A percentile compares a stretch with the other conserved stretches of the same genome.
These are phyloP conservation scores for Rosa chinensis DNA, from an alignment of 306 rosid species.

Conservation along the genomic window DNA sequence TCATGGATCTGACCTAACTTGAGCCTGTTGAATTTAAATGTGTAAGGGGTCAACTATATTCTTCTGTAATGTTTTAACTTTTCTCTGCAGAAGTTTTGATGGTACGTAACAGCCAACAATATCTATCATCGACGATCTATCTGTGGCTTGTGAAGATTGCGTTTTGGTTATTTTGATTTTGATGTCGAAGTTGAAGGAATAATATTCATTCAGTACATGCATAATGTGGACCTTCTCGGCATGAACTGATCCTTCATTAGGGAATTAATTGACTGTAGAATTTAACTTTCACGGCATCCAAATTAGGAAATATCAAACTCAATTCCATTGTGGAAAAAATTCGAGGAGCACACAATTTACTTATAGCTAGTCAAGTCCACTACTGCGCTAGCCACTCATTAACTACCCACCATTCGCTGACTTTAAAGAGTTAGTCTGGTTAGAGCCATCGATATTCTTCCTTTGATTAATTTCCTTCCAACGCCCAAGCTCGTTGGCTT, in stretches of 20 bases:
- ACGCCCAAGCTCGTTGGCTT: not conserved
- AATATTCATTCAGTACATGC: not conserved
- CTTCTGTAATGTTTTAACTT: not conserved
- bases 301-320: not conserved
- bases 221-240: not conserved
- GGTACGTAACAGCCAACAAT: not conserved
- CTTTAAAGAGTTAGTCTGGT: not conserved
- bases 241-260: not conserved
- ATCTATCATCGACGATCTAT: not conserved
- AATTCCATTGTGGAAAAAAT: not conserved
- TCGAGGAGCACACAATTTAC: not conserved
- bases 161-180: not conserved
- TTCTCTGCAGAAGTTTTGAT: not conserved
- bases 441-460: slow-evolving; percentile 8
- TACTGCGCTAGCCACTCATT: not conserved
- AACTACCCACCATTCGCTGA: slow-evolving; percentile 1
- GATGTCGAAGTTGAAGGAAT: not conserved
- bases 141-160: not conserved
- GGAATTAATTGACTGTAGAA: not conserved
- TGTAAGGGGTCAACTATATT: not conserved
- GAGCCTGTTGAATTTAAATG: not conserved
- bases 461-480: not conserved
- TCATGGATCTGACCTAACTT: slow-evolving; percentile 13
- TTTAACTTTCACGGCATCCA: not conserved
- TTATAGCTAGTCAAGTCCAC: slow-evolving; percentile 2